phyloP scores from a whole-genome alignment of 2,329 filamentous ascomycete species.

The Biscogniauxia sp. region DNA sequence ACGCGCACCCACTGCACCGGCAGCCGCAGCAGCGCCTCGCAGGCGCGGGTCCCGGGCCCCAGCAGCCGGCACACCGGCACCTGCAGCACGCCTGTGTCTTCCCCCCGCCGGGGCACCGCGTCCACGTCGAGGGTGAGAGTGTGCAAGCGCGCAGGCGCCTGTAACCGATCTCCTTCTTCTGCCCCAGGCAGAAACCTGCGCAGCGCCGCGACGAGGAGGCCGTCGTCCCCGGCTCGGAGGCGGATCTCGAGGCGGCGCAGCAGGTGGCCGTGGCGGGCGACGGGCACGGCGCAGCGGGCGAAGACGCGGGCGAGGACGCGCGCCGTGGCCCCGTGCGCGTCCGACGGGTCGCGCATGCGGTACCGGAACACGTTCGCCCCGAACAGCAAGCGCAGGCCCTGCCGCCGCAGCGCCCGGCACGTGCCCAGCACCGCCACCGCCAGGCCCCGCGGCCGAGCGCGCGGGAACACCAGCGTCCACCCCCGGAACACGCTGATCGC shows the following conservation, averaged over 20 bases:
- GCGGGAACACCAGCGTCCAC: constrained; percentile 32
- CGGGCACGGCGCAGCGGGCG: constrained; percentile 26
- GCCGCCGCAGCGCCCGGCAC: constrained; percentile 34
- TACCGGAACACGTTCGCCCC: constrained; percentile 49
- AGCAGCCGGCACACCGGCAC: constrained; percentile 41
- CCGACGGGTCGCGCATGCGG: constrained; percentile 38
- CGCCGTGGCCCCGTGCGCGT: constrained; percentile 8
- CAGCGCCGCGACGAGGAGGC: constrained; percentile 39
- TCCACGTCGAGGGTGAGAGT: constrained; percentile 42
- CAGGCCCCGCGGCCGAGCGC: constrained; percentile 30
- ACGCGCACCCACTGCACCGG: constrained; percentile 37
- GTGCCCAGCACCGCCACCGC: constrained; percentile 37
- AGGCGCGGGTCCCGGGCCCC: constrained; percentile 24
- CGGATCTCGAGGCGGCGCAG: constrained; percentile 43
- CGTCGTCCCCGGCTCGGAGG: constrained; percentile 43
- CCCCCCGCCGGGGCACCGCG: constrained; percentile 28
- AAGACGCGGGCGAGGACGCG: constrained; percentile 28
- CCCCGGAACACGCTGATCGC: constrained; percentile 33
- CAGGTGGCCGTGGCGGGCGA: constrained; percentile 37
- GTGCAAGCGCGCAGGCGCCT: constrained; percentile 32
- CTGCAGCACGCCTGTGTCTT: constrained; percentile 3
- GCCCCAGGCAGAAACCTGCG: constrained; percentile 31
- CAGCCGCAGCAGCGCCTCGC: constrained; percentile 32
- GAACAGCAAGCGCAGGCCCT: constrained; percentile 44
- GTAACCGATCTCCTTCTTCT: constrained; percentile 1